Evolutionary conservation across 1,139 yeast genomes (phyloP).

Genomic region (Tardiomyces blankii): DNA sequence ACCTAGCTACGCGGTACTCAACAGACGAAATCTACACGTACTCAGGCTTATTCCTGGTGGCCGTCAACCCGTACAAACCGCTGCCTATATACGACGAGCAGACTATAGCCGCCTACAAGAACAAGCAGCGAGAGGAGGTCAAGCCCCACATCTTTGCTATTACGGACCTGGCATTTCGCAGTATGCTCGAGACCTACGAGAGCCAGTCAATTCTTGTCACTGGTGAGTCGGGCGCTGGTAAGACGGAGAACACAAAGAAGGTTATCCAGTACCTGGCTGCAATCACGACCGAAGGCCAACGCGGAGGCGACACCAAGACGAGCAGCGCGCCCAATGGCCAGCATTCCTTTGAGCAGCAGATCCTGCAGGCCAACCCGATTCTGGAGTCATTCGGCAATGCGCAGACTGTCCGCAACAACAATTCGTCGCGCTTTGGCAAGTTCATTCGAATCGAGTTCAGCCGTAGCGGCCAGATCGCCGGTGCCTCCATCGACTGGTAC

Average conservation of each 20-base stretch:
- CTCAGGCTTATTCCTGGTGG: slow-evolving; percentile 86
- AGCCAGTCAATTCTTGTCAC: slow-evolving; percentile 91
- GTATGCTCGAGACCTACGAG: slow-evolving; percentile 54
- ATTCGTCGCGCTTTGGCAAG: slow-evolving; percentile 95
- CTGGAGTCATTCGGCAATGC: slow-evolving; percentile 97
- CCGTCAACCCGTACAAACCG: slow-evolving; percentile 81
- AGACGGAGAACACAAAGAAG: slow-evolving; percentile 94
- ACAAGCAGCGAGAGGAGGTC: slow-evolving; percentile 34
- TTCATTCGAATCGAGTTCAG: slow-evolving; percentile 81
- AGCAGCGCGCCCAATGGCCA: slow-evolving; percentile 11
- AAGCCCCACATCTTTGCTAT: slow-evolving; percentile 89
- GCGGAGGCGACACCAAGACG: slow-evolving; percentile 3
- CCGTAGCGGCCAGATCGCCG: slow-evolving; percentile 53
- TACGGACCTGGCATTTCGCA: slow-evolving; percentile 79
- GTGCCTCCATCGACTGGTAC: slow-evolving; percentile 94
- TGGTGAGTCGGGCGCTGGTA: slow-evolving; percentile 98
- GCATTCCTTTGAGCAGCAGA: slow-evolving; percentile 61
- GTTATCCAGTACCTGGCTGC: slow-evolving; percentile 87
- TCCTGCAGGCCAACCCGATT: slow-evolving; percentile 89
- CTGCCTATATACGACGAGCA: slow-evolving; percentile 64
- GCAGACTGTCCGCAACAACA: slow-evolving; percentile 86
- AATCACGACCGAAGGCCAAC: slow-evolving; percentile 24
- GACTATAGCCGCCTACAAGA: slow-evolving; percentile 42
- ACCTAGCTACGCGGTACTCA: slow-evolving; percentile 62
- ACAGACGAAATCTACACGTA: slow-evolving; percentile 62